These are phyloP conservation scores for Amniculicola lignicola DNA, from an alignment of 495 filamentous ascomycete species.

Conservation along the genomic window DNA sequence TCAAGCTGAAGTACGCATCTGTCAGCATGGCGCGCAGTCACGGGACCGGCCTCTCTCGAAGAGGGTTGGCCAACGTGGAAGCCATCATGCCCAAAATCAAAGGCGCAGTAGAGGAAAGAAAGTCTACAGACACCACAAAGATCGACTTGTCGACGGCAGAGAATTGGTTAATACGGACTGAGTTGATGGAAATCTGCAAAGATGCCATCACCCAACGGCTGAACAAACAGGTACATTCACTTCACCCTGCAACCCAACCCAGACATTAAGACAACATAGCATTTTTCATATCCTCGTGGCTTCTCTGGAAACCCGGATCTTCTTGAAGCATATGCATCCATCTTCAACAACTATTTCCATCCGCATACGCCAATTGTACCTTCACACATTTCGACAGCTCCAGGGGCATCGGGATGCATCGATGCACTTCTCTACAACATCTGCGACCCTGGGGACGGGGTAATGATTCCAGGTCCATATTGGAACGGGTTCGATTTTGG, in stretches of 20 bases:
- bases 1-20: too few species aligned
- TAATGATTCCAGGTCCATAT: constrained; percentile 46
- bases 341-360: constrained; percentile 44
- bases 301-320: constrained; percentile 37
- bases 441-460: constrained; percentile 47
- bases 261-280: constrained; percentile 18
- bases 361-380: constrained; percentile 40
- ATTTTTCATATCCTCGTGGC: constrained; percentile 38
- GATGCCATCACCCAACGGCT: constrained; percentile 24
- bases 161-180: constrained; percentile 33
- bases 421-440: constrained; percentile 46
- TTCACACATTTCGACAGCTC: constrained; percentile 40
- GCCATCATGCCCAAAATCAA: constrained; percentile 24
- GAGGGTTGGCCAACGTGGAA: constrained; percentile 15
- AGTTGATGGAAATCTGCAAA: constrained; percentile 25
- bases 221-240: background rate
- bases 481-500: constrained; percentile 33
- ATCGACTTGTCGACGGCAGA: constrained; percentile 40
- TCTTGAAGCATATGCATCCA: constrained; percentile 37
- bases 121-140: constrained; percentile 3
- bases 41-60: constrained; percentile 5
- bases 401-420: constrained; percentile 42
- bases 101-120: constrained; percentile 9
- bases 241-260: background rate
- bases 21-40: background rate